A percentile compares a stretch with the other conserved stretches of the same genome.
Conservation (phyloP, 176 grass and related monocot genomes). For the Leersia perrieri region DNA sequence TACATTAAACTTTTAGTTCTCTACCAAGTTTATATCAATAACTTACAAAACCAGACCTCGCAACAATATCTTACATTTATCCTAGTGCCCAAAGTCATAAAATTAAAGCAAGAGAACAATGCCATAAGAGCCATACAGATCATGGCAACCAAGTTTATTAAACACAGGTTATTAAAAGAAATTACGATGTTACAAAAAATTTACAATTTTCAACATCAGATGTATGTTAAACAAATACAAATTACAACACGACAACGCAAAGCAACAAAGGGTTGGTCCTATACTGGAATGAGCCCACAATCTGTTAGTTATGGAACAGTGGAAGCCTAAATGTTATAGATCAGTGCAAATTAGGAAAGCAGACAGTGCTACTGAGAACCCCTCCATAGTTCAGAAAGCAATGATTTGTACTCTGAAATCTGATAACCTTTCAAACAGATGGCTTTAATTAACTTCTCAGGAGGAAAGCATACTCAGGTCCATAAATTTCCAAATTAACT, state of each 20-base stretch:
- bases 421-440: neutral
- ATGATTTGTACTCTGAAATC: neutral
- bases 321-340: neutral
- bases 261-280: neutral
- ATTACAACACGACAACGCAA: neutral
- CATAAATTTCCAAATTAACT: neutral
- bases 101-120: neutral
- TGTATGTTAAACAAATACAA: neutral
- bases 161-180: neutral
- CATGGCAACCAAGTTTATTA: neutral
- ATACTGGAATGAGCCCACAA: neutral
- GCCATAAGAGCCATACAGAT: neutral
- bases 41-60: too few species aligned
- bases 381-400: neutral
- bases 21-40: too few species aligned
- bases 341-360: neutral
- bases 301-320: neutral
- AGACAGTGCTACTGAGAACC: neutral
- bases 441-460: neutral
- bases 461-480: neutral
- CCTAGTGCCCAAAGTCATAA: neutral
- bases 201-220: constrained; percentile 11
- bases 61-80: neutral
- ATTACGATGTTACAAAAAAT: neutral
- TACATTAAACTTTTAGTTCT: too few species aligned